Evolutionary conservation across 139 green algal genomes (phyloP).

Genomic region (Coccomyxa sp.): DNA sequence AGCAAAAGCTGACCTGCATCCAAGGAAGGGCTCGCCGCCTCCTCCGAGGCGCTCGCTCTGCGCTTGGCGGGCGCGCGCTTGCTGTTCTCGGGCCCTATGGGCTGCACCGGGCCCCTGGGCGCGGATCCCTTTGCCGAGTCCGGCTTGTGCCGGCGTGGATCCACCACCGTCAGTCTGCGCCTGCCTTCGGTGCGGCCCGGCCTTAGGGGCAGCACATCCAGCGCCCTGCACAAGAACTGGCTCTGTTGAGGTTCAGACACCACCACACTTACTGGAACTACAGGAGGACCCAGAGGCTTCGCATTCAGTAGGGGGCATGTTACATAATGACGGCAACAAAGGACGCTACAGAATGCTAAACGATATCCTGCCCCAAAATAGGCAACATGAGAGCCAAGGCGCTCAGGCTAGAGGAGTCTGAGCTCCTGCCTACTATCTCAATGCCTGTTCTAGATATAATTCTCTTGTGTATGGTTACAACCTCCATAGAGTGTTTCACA

Average conservation of each 20-base stretch:
- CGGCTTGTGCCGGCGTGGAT: not conserved
- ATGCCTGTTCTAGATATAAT: not conserved
- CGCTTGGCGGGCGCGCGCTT: too few species aligned
- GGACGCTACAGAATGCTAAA: too few species aligned
- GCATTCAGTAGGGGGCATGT: not conserved
- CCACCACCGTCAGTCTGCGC: not conserved
- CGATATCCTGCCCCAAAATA: too few species aligned
- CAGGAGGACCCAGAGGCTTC: not conserved
- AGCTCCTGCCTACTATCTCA: too few species aligned
- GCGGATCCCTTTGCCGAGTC: not conserved
- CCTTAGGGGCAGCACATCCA: constrained; percentile 5
- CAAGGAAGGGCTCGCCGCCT: too few species aligned
- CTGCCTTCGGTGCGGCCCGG: not conserved
- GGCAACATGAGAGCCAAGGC: too few species aligned
- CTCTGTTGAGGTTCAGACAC: not conserved
- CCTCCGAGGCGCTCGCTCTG: too few species aligned
- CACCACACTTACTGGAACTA: not conserved
- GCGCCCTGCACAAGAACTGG: not conserved
- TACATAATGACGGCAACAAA: too few species aligned
- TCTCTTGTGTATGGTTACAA: not conserved
- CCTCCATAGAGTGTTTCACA: too few species aligned
- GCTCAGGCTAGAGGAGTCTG: too few species aligned
- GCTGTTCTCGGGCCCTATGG: not conserved
- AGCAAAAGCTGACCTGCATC: too few species aligned
- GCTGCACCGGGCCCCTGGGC: not conserved